These are phyloP conservation scores for Capsicum baccatum DNA, from an alignment of 257 asterid genomes.

Conservation along the genomic window DNA sequence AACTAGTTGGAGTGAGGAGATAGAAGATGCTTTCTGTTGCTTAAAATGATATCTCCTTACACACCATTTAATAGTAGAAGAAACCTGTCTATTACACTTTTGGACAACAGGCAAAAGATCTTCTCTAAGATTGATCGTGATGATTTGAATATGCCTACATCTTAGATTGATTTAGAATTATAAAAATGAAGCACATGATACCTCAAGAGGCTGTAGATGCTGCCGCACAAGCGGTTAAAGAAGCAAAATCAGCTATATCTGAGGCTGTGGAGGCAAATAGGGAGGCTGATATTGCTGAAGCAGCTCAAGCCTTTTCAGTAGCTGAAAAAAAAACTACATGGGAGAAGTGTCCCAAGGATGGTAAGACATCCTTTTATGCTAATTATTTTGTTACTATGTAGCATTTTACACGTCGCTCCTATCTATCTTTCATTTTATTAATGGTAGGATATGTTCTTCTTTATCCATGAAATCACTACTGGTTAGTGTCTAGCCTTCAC, in stretches of 20 bases:
- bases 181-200: conserved; percentile 54
- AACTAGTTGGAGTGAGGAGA: too few species aligned
- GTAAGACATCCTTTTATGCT: conserved; percentile 38
- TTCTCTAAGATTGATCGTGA: conserved; percentile 36
- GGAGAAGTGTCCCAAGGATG: conserved; percentile 41
- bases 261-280: conserved; percentile 65
- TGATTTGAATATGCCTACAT: conserved; percentile 35
- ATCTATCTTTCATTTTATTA: conserved; percentile 9
- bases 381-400: not conserved
- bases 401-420: not conserved
- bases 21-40: too few species aligned
- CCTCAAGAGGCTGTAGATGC: conserved; percentile 61
- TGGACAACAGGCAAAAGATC: conserved; percentile 42
- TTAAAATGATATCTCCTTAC: conserved; percentile 23
- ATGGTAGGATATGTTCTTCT: conserved; percentile 21
- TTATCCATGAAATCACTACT: not conserved
- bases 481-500: conserved; percentile 1
- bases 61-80: conserved; percentile 41
- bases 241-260: conserved; percentile 67
- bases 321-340: conserved; percentile 48
- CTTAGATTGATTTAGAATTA: conserved; percentile 47
- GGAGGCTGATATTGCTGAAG: conserved; percentile 67
- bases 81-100: conserved; percentile 36
- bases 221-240: conserved; percentile 67
- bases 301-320: conserved; percentile 41